These are phyloP conservation scores for Globisporangium cystogenes DNA, from an alignment of 352 stramenopile genomes.

Conservation along the genomic window DNA sequence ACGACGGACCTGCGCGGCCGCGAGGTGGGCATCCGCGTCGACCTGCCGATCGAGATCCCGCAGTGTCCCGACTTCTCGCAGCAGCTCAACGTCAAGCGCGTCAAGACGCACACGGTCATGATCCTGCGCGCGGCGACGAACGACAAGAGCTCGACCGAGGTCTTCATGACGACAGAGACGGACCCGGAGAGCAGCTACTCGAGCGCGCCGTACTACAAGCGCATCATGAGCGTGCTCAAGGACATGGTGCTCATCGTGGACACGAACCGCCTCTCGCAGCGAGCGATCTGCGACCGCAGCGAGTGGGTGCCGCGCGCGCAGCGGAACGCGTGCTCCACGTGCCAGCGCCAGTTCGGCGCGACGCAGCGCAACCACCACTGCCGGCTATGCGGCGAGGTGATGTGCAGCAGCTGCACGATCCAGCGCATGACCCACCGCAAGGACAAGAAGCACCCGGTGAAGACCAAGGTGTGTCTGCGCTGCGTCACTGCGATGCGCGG, in stretches of 20 bases:
- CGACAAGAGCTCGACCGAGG: slow-evolving; percentile 30
- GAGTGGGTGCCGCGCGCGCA: slow-evolving; percentile 50
- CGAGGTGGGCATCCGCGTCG: slow-evolving; percentile 68
- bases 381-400: slow-evolving; percentile 70
- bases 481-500: slow-evolving; percentile 51
- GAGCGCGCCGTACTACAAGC: slow-evolving; percentile 25
- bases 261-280: slow-evolving; percentile 53
- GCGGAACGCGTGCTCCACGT: slow-evolving; percentile 44
- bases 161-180: slow-evolving; percentile 58
- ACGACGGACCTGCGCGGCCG: slow-evolving; percentile 49
- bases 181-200: slow-evolving; percentile 25
- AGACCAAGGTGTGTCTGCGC: slow-evolving; percentile 53
- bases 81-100: slow-evolving; percentile 45
- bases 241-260: slow-evolving; percentile 58
- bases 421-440: slow-evolving; percentile 38
- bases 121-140: slow-evolving; percentile 36
- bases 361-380: slow-evolving; percentile 71
- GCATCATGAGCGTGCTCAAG: slow-evolving; percentile 45
- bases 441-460: slow-evolving; percentile 27
- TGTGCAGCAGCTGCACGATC: slow-evolving; percentile 62
- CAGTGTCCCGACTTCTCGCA: slow-evolving; percentile 49
- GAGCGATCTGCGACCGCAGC: slow-evolving; percentile 37
- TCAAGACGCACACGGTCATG: slow-evolving; percentile 47
- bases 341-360: slow-evolving; percentile 47
- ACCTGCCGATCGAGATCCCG: slow-evolving; percentile 48